phyloP scores from a whole-genome alignment of 139 green algal species.

The Diplosphaera chodatii region DNA sequence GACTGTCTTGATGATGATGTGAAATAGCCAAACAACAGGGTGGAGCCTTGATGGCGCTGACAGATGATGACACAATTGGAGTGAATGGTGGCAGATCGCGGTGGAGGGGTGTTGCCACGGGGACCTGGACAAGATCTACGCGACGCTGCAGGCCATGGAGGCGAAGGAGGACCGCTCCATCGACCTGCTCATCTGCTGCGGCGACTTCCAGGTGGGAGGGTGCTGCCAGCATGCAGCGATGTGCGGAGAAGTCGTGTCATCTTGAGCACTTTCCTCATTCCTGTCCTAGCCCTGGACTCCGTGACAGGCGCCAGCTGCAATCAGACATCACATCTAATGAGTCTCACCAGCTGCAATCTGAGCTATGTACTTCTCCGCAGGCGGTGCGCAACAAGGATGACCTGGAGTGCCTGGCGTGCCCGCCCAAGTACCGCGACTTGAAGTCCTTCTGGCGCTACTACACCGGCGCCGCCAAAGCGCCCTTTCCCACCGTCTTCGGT shows the following conservation, averaged over 20 bases:
- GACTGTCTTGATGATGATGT: too few relatives aligned
- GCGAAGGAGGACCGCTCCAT: constrained; percentile 55
- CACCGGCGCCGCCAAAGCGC: constrained; percentile 63
- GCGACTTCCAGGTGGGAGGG: constrained; percentile 84
- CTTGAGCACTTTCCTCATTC: too few relatives aligned
- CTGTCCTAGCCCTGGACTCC: too few relatives aligned
- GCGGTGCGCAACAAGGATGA: constrained; percentile 91
- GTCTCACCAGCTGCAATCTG: too few relatives aligned
- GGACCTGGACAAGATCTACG: constrained; percentile 38
- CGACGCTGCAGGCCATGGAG: constrained; percentile 62
- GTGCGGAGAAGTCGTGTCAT: too few relatives aligned
- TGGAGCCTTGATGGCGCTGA: too few relatives aligned
- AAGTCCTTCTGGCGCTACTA: constrained; percentile 96
- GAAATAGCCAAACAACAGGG: too few relatives aligned
- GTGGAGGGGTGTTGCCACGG: background rate
- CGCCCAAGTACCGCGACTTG: constrained; percentile 89
- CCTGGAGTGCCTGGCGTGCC: constrained; percentile 88
- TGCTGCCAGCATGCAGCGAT: too few relatives aligned
- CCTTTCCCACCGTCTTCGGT: constrained; percentile 92
- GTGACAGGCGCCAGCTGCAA: too few relatives aligned
- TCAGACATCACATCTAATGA: too few relatives aligned
- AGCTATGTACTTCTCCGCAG: constrained; percentile 31
- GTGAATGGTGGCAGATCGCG: background rate
- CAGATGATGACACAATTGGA: too few relatives aligned
- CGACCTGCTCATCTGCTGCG: constrained; percentile 96